Evolutionary conservation across 495 filamentous ascomycete genomes (phyloP).

Genomic region (Cudoniella acicularis): DNA sequence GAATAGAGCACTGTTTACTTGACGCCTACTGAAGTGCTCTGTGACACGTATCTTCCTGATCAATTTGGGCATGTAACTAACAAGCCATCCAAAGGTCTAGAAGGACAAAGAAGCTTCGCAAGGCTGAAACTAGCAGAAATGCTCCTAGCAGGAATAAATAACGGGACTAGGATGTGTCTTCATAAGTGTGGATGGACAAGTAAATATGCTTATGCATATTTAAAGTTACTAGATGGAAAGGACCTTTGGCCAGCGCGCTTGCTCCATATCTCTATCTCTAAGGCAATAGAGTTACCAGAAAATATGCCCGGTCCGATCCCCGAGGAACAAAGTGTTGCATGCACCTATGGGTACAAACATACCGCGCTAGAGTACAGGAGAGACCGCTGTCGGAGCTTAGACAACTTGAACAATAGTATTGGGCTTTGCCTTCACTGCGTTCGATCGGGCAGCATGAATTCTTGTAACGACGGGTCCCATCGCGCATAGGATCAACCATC

Average conservation of each 20-base stretch:
- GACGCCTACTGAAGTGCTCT: too few species aligned
- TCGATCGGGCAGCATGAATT: conserved; percentile 12
- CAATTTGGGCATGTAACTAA: conserved; percentile 6
- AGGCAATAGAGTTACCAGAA: conserved; percentile 18
- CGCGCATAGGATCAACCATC: conserved; percentile 3
- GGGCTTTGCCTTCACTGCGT: conserved; percentile 17
- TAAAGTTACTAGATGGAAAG: conserved; percentile 13
- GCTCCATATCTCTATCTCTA: conserved; percentile 13
- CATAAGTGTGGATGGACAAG: conserved; percentile 16
- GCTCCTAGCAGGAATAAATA: conserved; percentile 11
- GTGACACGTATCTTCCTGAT: conserved; percentile 4
- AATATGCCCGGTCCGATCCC: conserved; percentile 15
- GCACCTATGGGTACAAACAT: conserved; percentile 13
- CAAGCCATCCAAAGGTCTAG: conserved; percentile 5
- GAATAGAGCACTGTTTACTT: too few species aligned
- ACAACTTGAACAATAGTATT: conserved; percentile 12
- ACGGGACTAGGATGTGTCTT: conserved; percentile 8
- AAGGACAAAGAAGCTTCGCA: conserved; percentile 15
- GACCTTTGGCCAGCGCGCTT: conserved; percentile 15
- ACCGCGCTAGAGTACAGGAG: conserved; percentile 13
- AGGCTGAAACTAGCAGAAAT: conserved; percentile 17
- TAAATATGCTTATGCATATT: conserved; percentile 18
- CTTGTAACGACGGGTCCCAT: conserved; percentile 8
- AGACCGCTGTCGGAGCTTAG: conserved; percentile 5
- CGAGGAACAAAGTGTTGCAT: conserved; percentile 14